Evolutionary conservation across 768 basidiomycete genomes (phyloP), one percentile per base, ranked within the genome.

Genomic region (Pleurotus tuber-regium): DNA sequence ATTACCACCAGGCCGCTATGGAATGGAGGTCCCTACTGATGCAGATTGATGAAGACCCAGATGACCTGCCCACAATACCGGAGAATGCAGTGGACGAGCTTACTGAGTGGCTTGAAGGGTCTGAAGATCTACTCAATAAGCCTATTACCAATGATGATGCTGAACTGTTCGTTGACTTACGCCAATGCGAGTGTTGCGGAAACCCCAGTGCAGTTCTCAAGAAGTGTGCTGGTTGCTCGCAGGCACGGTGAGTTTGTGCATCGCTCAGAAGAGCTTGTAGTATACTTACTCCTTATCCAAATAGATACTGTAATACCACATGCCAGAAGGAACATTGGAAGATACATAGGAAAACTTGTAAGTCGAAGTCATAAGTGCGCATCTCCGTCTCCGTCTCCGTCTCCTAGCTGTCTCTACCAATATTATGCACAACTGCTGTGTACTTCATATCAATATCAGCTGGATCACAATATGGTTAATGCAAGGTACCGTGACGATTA

Each of bases 301-400:
- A 23, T 44, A 44, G 44, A 29, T 47, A 47, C 26, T 47, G 44
- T 23, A 18, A 47, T 47, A 21, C 29, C 14, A 35, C 16, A 5
- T 47, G 44, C 29, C 44, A 47, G 18, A 47, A 28, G 29, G 44
- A 29, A 24, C 44, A 47, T 30, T 47, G 44, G 44, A 47, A 42
- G 18, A 25, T 24, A 10, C 41, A 42, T 16, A 42, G 18, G 21
- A 42, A 42, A 25, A 18, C 11, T 24, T 42, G 41, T 24, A 42
- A 24, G 26, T 5, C 6, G 19, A 38, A 38, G 36, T 7, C 36
- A 31, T 7, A 7, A 46, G 9, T 21, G 6, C 26, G 10, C 9
- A 47, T 28, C 19, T 30, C 10, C 19, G 28, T 10, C 26, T 23
- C 18, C 33, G 49, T 28, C 28, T 38, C 6, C 36, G 19, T 38